Evolutionary conservation across 768 basidiomycete genomes (phyloP).

Genomic region (Calocera cornea): DNA sequence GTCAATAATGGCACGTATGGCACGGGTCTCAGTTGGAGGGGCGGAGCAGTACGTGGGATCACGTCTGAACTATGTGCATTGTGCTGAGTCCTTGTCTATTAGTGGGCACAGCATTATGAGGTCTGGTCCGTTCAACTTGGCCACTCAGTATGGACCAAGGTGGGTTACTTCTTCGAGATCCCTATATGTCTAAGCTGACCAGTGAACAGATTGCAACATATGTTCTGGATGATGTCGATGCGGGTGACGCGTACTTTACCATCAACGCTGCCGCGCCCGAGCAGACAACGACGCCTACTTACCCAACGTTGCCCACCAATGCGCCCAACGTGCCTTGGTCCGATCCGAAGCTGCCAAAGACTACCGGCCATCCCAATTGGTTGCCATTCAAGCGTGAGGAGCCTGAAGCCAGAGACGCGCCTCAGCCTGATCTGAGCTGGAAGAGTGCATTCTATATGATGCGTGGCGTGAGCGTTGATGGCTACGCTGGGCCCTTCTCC

Average conservation of each 20-base stretch:
- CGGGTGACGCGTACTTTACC: not conserved
- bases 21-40: not conserved
- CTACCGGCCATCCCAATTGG: not conserved
- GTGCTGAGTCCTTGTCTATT: not conserved
- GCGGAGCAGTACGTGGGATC: not conserved
- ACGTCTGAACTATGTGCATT: not conserved
- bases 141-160: not conserved
- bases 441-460: conserved; percentile 1
- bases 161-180: not conserved
- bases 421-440: conserved; percentile 1
- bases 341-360: not conserved
- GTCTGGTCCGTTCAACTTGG: not conserved
- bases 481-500: not conserved
- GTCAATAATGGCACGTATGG: not conserved
- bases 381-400: not conserved
- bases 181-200: not conserved
- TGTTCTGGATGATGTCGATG: not conserved
- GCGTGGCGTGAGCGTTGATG: conserved; percentile 4
- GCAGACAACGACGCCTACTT: not conserved
- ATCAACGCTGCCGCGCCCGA: not conserved
- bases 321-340: not conserved
- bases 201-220: not conserved
- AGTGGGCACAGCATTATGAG: not conserved
- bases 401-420: not conserved
- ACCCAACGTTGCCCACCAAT: not conserved